These are phyloP conservation scores for Daldinia loculata DNA, from an alignment of 495 filamentous ascomycete species.

Conservation along the genomic window DNA sequence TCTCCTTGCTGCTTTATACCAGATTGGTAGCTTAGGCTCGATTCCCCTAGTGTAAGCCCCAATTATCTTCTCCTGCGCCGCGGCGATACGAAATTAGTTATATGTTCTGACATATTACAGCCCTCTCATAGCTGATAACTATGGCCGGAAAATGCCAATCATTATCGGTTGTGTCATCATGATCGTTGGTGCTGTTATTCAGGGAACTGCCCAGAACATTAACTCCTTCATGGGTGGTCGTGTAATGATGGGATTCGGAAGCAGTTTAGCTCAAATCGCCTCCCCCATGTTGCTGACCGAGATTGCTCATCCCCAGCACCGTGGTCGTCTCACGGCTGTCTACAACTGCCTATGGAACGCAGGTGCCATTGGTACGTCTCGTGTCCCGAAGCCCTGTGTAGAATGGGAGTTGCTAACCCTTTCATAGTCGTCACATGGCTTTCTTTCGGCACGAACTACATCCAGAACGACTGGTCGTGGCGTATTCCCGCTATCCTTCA, in stretches of 20 bases:
- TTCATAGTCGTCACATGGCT: slow-evolving; percentile 58
- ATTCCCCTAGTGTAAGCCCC: slow-evolving; percentile 68
- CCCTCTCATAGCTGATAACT: slow-evolving; percentile 67
- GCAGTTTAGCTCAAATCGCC: slow-evolving; percentile 66
- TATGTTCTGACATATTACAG: slow-evolving; percentile 44
- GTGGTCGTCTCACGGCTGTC: slow-evolving; percentile 69
- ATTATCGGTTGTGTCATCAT: slow-evolving; percentile 70
- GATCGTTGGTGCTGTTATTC: slow-evolving; percentile 67
- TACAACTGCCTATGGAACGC: slow-evolving; percentile 74
- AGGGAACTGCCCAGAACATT: slow-evolving; percentile 60
- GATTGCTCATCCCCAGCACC: slow-evolving; percentile 72
- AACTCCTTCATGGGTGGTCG: slow-evolving; percentile 55
- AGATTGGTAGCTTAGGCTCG: slow-evolving; percentile 69
- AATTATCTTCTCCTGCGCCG: neutral
- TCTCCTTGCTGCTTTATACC: slow-evolving; percentile 73
- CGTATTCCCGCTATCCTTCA: slow-evolving; percentile 63
- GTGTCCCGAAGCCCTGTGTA: neutral
- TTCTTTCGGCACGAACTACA: slow-evolving; percentile 60
- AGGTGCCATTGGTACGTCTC: slow-evolving; percentile 56
- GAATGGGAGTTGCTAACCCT: slow-evolving; percentile 26
- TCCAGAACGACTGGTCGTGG: slow-evolving; percentile 61
- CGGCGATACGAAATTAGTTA: neutral
- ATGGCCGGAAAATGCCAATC: slow-evolving; percentile 69
- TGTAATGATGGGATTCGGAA: slow-evolving; percentile 66
- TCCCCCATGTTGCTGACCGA: slow-evolving; percentile 72